Evolutionary conservation across 2,329 filamentous ascomycete species (phyloP).

Genomic region (Colletotrichum graminicola): DNA sequence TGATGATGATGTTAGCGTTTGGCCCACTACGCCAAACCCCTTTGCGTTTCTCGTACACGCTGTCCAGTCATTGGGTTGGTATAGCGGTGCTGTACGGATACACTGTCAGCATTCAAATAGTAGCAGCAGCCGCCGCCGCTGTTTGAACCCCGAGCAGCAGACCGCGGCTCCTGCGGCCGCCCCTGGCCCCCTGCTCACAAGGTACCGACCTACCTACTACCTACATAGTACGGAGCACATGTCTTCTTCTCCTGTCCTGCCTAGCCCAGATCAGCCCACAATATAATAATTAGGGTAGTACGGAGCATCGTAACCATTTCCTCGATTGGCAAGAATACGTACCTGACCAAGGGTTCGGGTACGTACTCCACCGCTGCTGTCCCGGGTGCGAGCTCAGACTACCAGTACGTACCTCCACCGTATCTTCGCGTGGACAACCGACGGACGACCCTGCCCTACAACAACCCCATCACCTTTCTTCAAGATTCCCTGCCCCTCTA

Average conservation of each 20-base stretch:
- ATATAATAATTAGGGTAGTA: neutral
- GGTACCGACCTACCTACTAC: neutral
- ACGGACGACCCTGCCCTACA: slow-evolving; percentile 23
- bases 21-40: slow-evolving; percentile 13
- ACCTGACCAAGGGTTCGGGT: neutral
- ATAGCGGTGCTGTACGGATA: neutral
- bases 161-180: neutral
- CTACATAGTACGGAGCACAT: no score
- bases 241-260: neutral
- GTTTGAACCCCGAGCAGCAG: slow-evolving; percentile 15
- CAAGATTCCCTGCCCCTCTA: neutral
- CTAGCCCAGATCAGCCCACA: neutral
- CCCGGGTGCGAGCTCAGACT: slow-evolving; percentile 1
- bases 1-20: neutral
- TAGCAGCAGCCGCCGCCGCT: neutral
- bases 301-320: neutral
- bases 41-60: slow-evolving; percentile 36
- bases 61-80: slow-evolving; percentile 23
- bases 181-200: neutral
- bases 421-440: slow-evolving; percentile 5
- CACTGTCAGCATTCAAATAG: no score
- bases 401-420: slow-evolving; percentile 34
- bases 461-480: neutral
- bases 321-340: slow-evolving; percentile 6
- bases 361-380: neutral